Evolutionary conservation across 345 rosid genomes (phyloP), one percentile per base, ranked within the genome.

Genomic region (Lepidium sativum): DNA sequence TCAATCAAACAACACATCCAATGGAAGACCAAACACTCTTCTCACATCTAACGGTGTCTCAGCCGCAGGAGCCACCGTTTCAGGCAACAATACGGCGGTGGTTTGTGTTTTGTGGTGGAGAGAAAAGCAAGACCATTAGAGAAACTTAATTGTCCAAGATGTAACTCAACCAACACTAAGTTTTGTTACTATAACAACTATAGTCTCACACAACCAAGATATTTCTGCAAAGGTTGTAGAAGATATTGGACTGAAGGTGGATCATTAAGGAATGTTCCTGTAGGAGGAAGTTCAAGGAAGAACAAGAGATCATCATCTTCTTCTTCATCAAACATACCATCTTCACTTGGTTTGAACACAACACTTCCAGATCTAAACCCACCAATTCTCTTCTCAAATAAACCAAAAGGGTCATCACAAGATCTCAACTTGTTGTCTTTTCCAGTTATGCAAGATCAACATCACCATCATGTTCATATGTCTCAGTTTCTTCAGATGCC

Each of bases 241-340:
- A 81, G 98, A 69, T 92, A 91, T 75, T 91, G 98, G 98, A 91
- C 96, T 4, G 79, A 85, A 83, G 98, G 98, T 62, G 98, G 98
- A 20, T 83, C 87, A 55, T 84, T 88, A 35, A 77, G 96, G 17
- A 91, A 88, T 57, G 96, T 91, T 62, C 98, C 96, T 9, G 81
- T 83, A 0, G 96, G 98, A 10, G 96, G 96, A 52, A 90, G 89
- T 59, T 73, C 72, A 54, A 90, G 91, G 27, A 92, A 92, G 75
- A 86, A 80, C 72, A 85, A 86, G 82, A 73, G 72, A 60, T 52
- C 66, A 5, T 54, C 69, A 6, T 45, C 63, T n/a, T 69, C 61
- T 23, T 61, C 69, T 0, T 35, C 69, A 41, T 37, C 63, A 31
- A 54, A 71, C 69, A 62, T 37, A 39, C 70, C 60, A 48, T 63